Percentiles rank a stretch among this genome's conserved stretches.
phyloP scores from a whole-genome alignment of 495 filamentous ascomycete species.

The Massariosphaeria phaeospora region DNA sequence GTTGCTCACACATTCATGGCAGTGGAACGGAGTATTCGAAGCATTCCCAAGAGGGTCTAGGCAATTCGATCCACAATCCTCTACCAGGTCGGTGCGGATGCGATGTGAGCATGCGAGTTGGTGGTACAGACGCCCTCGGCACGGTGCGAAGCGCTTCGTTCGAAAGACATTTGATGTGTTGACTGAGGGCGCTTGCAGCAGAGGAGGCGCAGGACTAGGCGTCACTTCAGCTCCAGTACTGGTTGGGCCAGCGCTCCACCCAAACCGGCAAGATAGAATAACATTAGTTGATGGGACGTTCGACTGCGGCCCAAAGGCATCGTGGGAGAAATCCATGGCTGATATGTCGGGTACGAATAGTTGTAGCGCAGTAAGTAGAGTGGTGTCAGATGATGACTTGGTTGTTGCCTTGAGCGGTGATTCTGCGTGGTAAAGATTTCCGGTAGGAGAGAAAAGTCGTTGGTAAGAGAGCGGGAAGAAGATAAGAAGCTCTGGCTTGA shows the following conservation, averaged over 20 bases:
- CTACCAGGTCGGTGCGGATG: conserved; percentile 27
- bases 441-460: not conserved
- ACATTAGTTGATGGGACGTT: no score
- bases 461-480: conserved; percentile 5
- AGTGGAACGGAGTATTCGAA: conserved; percentile 15
- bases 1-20: conserved; percentile 24
- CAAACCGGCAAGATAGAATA: conserved; percentile 22
- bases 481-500: not conserved
- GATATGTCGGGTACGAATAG: no score
- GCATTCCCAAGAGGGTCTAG: conserved; percentile 5
- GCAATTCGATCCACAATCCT: conserved; percentile 28
- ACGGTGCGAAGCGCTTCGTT: conserved; percentile 19
- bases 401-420: conserved; percentile 5
- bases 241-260: conserved; percentile 15
- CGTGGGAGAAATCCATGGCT: conserved; percentile 19
- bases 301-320: not conserved
- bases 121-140: conserved; percentile 23
- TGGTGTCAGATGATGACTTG: conserved; percentile 13
- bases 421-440: not conserved
- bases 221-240: not conserved
- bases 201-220: not conserved
- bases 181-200: not conserved
- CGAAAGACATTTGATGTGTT: not conserved
- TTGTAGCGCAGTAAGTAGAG: no score
- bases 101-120: conserved; percentile 25